These are phyloP conservation scores for California macrophylla DNA, from an alignment of 441 rosid species.

Conservation along the genomic window DNA sequence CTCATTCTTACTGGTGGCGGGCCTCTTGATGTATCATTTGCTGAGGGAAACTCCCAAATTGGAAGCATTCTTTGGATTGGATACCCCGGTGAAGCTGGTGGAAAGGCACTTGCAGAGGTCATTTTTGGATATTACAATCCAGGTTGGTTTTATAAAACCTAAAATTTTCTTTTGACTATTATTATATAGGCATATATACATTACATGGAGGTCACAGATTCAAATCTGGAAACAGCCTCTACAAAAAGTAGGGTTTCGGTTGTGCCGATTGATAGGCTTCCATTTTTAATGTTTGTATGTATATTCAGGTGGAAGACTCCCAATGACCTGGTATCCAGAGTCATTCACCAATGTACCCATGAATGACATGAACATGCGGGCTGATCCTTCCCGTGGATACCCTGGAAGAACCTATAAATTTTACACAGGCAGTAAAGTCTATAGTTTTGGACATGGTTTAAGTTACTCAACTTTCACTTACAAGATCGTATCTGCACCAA, in stretches of 20 bases:
- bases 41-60: conserved; percentile 33
- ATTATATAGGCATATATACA: no score
- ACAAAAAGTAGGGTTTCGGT: no score
- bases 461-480: conserved; percentile 55
- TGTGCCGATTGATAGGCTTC: no score
- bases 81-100: conserved; percentile 70
- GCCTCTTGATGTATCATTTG: conserved; percentile 53
- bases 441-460: conserved; percentile 63
- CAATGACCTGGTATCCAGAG: conserved; percentile 63
- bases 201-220: neutral
- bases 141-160: conserved; percentile 30
- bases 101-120: conserved; percentile 50
- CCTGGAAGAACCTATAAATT: conserved; percentile 71
- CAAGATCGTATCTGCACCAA: conserved; percentile 55
- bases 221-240: no score
- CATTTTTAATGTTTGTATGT: conserved; percentile 1
- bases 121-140: conserved; percentile 57
- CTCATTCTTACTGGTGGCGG: conserved; percentile 68
- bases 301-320: conserved; percentile 54
- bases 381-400: conserved; percentile 44
- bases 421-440: conserved; percentile 56
- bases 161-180: no score
- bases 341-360: conserved; percentile 45
- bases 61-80: conserved; percentile 64
- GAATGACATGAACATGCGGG: conserved; percentile 60